Evolutionary conservation across 2,329 filamentous ascomycete species (phyloP).

Genomic region (Cytospora piceae): DNA sequence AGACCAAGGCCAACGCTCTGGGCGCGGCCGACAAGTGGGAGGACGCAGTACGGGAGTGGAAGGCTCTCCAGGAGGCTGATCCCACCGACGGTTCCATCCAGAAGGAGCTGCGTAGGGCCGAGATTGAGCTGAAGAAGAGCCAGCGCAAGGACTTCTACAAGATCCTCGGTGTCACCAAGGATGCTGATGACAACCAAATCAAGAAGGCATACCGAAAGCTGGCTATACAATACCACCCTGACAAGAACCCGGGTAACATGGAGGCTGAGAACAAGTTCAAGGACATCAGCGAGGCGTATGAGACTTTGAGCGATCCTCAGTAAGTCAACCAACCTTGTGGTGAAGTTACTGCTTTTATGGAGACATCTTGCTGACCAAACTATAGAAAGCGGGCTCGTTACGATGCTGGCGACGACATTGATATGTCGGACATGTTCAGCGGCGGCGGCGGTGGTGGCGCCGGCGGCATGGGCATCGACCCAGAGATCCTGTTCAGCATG

Average conservation of each 20-base stretch:
- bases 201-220: slow-evolving; percentile 97
- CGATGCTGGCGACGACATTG: slow-evolving; percentile 90
- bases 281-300: slow-evolving; percentile 96
- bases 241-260: slow-evolving; percentile 92
- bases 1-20: slow-evolving; percentile 89
- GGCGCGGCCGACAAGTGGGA: slow-evolving; percentile 90
- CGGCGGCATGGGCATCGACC: slow-evolving; percentile 66
- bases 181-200: slow-evolving; percentile 80
- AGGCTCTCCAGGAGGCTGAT: slow-evolving; percentile 80
- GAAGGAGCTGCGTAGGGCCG: slow-evolving; percentile 86
- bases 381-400: slow-evolving; percentile 79
- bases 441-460: slow-evolving; percentile 65
- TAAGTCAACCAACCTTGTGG: slow-evolving; percentile 52
- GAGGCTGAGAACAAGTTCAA: slow-evolving; percentile 92
- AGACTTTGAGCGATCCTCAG: slow-evolving; percentile 91
- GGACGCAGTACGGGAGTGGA: slow-evolving; percentile 85
- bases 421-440: slow-evolving; percentile 83
- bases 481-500: slow-evolving; percentile 82
- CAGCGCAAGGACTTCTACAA: slow-evolving; percentile 99
- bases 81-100: slow-evolving; percentile 78
- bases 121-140: slow-evolving; percentile 96
- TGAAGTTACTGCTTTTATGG: background rate
- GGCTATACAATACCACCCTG: slow-evolving; percentile 91
- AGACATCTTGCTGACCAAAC: background rate
- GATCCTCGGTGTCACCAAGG: slow-evolving; percentile 87